Base-by-base conservation (phyloP, 225 moss, liverwort and hornwort genomes). In the Marchantia paleacea region DNA sequence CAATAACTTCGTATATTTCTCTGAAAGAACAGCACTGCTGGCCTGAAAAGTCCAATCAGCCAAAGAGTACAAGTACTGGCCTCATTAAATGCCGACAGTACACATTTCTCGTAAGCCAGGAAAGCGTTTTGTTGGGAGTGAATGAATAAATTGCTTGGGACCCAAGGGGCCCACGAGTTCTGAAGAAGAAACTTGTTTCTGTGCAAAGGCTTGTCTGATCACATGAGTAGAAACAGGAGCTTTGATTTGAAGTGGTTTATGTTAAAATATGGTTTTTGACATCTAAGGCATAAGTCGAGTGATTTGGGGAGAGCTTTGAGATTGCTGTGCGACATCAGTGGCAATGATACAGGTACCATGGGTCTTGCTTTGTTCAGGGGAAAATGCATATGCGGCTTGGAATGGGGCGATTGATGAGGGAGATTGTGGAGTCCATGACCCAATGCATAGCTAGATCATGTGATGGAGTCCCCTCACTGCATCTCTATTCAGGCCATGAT, bases 401-500 rank as follows among this genome's bases (percentile, higher is more conserved):
- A 54, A 75, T 84, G 50, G 91, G 91, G 79, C 89, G 82, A 77
- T 71, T 91, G 64, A 79, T 88, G 18, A 80, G 77, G 75, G 88
- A 91, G 60, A 73, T 90, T 84, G 80, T 82, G 80, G 89, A 91
- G 54, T 82, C 84, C 26, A 78, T 88, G 63, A 80, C 81, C 57
- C 81, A 90, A 62, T 78, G 85, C 60, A 82, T 77, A 7, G 73
- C 60, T 24, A 24, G 79, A 31, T 52, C 76, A 65, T 73, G 83
- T 55, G 76, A 68, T 57, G 63, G 61, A 12, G 49, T 76, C 39
- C 86, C 88, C 80, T 86, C 85, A 20, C 75, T 91, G 52, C 82
- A 80, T 77, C 81, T 91, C 1, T 88, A 91, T 73, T 88, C 91
- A 6, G 86, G 91, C 77, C 91, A 91, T 67, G 91, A 91, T 80